Percentiles rank a stretch among this genome's conserved stretches.
These are phyloP conservation scores for Moniliella sp. DNA, from an alignment of 1,284 basidiomycete genomes.

Conservation along the genomic window DNA sequence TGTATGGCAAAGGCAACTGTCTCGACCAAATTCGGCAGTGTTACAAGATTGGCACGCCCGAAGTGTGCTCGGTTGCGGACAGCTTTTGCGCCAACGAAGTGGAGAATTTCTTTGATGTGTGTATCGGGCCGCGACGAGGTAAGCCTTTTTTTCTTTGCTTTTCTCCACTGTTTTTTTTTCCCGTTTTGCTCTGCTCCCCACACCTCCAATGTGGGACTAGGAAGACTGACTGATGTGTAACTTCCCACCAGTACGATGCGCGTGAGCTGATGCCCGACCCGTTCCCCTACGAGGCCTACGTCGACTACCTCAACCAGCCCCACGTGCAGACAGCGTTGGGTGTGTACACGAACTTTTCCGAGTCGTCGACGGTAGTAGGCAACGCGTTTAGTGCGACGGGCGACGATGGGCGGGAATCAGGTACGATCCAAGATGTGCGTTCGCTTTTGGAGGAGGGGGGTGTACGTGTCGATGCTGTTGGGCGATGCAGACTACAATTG, in stretches of 20 bases:
- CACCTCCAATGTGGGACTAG: too few species aligned
- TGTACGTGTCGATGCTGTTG: slow-evolving; percentile 11
- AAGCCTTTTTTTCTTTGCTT: too few species aligned
- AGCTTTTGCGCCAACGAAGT: slow-evolving; percentile 11
- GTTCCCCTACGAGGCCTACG: slow-evolving; percentile 15
- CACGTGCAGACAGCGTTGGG: slow-evolving; percentile 12
- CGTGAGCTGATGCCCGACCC: slow-evolving; percentile 15
- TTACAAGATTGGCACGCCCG: slow-evolving; percentile 6
- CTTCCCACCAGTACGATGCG: slow-evolving; percentile 7
- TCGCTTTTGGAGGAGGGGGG: slow-evolving; percentile 9
- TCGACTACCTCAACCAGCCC: slow-evolving; percentile 11
- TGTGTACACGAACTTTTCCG: slow-evolving; percentile 14
- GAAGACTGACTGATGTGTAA: slow-evolving; percentile 2
- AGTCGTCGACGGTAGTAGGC: slow-evolving; percentile 6
- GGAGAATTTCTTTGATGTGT: slow-evolving; percentile 8
- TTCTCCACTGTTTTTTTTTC: too few species aligned
- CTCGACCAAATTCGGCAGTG: slow-evolving; percentile 14
- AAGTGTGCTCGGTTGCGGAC: slow-evolving; percentile 14
- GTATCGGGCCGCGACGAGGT: slow-evolving; percentile 9
- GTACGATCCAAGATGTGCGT: slow-evolving; percentile 9
- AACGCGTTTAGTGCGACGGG: slow-evolving; percentile 9
- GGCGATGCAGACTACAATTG: slow-evolving; percentile 21
- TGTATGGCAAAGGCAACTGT: slow-evolving; percentile 15
- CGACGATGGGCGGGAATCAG: slow-evolving; percentile 9
- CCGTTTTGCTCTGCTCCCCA: too few species aligned